These are phyloP conservation scores for Miscanthus lutarioriparius DNA, from an alignment of 176 grass and related monocot genomes.

Conservation along the genomic window DNA sequence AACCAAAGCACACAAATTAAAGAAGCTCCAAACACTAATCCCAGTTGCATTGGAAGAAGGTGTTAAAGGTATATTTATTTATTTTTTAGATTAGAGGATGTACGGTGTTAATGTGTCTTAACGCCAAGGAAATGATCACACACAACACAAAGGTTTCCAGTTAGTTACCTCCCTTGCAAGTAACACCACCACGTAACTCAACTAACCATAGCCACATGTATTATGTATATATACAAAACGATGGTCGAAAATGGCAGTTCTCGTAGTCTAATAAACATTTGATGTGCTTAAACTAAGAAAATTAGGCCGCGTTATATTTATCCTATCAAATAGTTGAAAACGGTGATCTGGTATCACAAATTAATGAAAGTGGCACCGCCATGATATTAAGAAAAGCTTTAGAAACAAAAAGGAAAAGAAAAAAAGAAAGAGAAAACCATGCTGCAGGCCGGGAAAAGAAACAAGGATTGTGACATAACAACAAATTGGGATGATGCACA, in stretches of 20 bases:
- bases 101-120: constrained; percentile 45
- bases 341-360: background rate
- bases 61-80: constrained; percentile 34
- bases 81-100: background rate
- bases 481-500: constrained; percentile 38
- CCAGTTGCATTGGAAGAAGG: background rate
- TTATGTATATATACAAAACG: background rate
- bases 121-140: constrained; percentile 27
- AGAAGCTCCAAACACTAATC: constrained; percentile 25
- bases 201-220: background rate
- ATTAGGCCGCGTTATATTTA: background rate
- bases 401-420: background rate
- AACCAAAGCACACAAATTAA: constrained; percentile 7
- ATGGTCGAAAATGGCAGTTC: no score
- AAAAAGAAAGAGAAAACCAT: background rate
- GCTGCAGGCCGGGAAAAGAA: constrained; percentile 40
- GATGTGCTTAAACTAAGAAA: background rate
- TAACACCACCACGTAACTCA: constrained; percentile 20
- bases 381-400: constrained; percentile 8
- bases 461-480: constrained; percentile 36
- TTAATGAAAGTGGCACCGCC: background rate
- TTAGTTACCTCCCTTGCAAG: constrained; percentile 37
- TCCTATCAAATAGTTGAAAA: background rate
- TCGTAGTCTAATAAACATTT: no score
- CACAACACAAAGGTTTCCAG: background rate